Evolutionary conservation across 176 grass and related monocot species (phyloP).

Genomic region (Cenchrus purpureus): DNA sequence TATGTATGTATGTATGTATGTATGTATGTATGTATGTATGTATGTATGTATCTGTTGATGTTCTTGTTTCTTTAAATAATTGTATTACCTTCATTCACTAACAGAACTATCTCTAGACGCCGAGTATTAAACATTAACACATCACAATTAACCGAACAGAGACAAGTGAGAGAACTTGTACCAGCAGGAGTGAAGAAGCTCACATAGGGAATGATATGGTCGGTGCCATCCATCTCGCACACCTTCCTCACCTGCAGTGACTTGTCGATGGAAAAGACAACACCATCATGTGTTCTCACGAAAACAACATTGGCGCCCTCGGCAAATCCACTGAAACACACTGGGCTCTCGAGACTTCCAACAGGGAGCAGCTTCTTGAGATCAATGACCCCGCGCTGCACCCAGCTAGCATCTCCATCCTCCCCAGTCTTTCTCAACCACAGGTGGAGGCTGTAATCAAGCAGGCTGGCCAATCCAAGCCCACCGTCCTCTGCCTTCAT

Average conservation of each 20-base stretch:
- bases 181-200: conserved; percentile 18
- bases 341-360: background rate
- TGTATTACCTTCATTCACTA: background rate
- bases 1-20: no score
- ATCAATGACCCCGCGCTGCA: no score
- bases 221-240: background rate
- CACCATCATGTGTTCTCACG: background rate
- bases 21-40: no score
- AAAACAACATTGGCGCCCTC: background rate
- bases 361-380: background rate
- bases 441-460: background rate
- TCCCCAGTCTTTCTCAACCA: background rate
- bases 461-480: background rate
- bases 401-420: background rate
- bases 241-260: background rate
- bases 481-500: background rate
- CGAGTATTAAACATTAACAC: background rate
- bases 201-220: background rate
- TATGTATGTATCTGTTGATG: no score
- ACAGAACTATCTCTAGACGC: background rate
- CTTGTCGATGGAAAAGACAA: background rate
- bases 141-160: background rate
- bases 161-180: background rate
- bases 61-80: background rate
- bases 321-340: background rate